phyloP scores from a whole-genome alignment of 805 yeast genomes.

The Pichia thaimueangensis region DNA sequence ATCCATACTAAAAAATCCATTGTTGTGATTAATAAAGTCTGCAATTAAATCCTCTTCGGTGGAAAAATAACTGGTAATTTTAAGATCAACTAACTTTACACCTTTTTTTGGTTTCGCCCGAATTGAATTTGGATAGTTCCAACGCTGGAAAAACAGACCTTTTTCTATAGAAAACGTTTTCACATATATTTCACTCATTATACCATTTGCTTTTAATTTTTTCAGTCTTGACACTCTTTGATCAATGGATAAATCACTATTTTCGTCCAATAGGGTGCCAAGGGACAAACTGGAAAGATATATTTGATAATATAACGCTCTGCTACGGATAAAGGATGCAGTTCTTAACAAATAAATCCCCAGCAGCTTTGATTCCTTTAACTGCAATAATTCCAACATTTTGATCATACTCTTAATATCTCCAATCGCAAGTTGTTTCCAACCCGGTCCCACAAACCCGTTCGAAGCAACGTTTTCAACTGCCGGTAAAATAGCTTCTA shows the following conservation, averaged over 20 bases:
- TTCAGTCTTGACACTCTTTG: constrained; percentile 5
- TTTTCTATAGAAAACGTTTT: constrained; percentile 5
- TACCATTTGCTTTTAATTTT: not conserved
- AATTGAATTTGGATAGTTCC: constrained; percentile 6
- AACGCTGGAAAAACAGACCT: constrained; percentile 7
- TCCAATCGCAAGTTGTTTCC: not conserved
- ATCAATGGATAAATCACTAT: not conserved
- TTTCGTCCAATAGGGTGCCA: constrained; percentile 4
- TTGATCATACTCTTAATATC: not conserved
- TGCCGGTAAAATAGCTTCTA: constrained; percentile 10
- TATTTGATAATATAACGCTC: not conserved
- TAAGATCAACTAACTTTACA: not conserved
- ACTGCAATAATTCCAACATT: constrained; percentile 2
- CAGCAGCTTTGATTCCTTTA: not conserved
- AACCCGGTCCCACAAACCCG: constrained; percentile 8
- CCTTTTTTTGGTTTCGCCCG: not conserved
- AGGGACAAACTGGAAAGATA: constrained; percentile 1
- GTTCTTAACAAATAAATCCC: constrained; percentile 9
- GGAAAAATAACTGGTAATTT: not conserved
- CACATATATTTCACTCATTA: constrained; percentile 2
- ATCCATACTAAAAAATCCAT: constrained; percentile 10
- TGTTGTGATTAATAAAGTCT: constrained; percentile 2
- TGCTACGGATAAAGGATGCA: constrained; percentile 3
- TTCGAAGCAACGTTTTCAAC: constrained; percentile 7
- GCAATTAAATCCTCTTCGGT: constrained; percentile 3